Evolutionary conservation across 495 filamentous ascomycete genomes (phyloP), one percentile per base, ranked within the genome.

Genomic region (Penicillium malachiteum): DNA sequence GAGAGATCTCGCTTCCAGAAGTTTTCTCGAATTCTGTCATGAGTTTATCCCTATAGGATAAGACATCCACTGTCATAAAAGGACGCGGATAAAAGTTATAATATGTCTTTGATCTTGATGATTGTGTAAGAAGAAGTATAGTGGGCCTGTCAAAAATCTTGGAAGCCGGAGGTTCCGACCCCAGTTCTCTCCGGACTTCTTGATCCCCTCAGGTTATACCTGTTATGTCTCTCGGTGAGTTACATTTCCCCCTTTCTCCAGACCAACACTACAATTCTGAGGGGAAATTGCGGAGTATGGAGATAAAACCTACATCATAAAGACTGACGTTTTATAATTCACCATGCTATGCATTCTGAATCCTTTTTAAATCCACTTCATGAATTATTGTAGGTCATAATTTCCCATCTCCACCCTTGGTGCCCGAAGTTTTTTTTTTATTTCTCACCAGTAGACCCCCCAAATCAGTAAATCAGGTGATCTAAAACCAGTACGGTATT

Each of bases 221-320:
- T 40, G 35, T 59, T 67, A 39, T 21, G 58, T 57, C 14, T 52
- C 42, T 51, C 64, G 64, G 64, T 67, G 64, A 62, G 49, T 48
- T 31, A 42, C 39, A 34, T 40, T 17, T 45, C 52, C 52, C 56
- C 38, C 43, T 26, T 14, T 39, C 11, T 17, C 48, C 43, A 43
- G 34, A 47, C 34, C n/a, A 49, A n/a, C 41, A 42, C 39, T 10
- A 48, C 37, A 26, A 39, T 46, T 17, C 26, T 34, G 50, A 50
- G 55, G 55, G 55, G 58, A 41, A 53, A 59, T 56, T 65, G 62
- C 58, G 62, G 62, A 65, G 62, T 57, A 57, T 55, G 61, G 53
- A 54, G 50, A 46, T 26, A 26, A 26, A n/a, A 26, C 21, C 21
- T 26, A 4, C 21, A 26, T 26, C 21, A 26, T 1, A 26, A n/a